A percentile compares a stretch with the other conserved stretches of the same genome.
These are phyloP conservation scores for Russula virescens DNA, from an alignment of 768 basidiomycete genomes.

Conservation along the genomic window DNA sequence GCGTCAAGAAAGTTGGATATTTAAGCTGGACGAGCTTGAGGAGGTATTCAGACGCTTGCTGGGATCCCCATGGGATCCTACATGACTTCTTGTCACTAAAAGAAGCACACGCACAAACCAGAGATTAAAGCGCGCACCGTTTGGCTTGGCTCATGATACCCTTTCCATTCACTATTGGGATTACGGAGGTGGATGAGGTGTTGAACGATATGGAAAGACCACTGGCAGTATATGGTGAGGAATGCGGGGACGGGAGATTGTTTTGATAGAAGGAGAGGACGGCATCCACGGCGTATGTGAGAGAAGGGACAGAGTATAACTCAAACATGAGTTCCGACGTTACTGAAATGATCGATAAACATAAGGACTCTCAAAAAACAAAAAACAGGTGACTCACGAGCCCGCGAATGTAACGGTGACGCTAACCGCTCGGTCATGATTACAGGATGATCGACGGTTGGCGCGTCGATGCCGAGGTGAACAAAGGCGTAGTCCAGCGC, in stretches of 20 bases:
- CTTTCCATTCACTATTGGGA: constrained; percentile 79
- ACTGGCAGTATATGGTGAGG: constrained; percentile 47
- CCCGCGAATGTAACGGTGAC: constrained; percentile 83
- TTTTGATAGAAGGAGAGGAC: constrained; percentile 92
- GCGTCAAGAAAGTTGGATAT: constrained; percentile 87
- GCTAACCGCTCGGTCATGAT: constrained; percentile 90
- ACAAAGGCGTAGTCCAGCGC: constrained; percentile 90
- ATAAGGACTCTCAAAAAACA: not conserved
- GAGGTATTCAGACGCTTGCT: constrained; percentile 86
- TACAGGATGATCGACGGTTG: constrained; percentile 77
- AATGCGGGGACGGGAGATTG: constrained; percentile 35
- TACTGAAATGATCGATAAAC: constrained; percentile 40
- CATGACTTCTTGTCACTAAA: not conserved
- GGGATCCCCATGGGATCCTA: constrained; percentile 92
- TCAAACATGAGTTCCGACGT: constrained; percentile 98
- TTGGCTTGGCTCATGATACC: constrained; percentile 83
- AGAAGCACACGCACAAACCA: not conserved
- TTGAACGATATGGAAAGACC: constrained; percentile 90
- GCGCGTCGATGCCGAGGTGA: constrained; percentile 74
- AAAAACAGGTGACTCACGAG: constrained; percentile 48
- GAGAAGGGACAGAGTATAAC: constrained; percentile 76
- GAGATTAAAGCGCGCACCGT: constrained; percentile 44
- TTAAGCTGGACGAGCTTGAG: constrained; percentile 93
- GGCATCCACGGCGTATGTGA: constrained; percentile 85
- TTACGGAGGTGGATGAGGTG: constrained; percentile 83